Evolutionary conservation across 2,329 filamentous ascomycete species (phyloP), one percentile per base, ranked within the genome.

Genomic region (Dothistroma pini): DNA sequence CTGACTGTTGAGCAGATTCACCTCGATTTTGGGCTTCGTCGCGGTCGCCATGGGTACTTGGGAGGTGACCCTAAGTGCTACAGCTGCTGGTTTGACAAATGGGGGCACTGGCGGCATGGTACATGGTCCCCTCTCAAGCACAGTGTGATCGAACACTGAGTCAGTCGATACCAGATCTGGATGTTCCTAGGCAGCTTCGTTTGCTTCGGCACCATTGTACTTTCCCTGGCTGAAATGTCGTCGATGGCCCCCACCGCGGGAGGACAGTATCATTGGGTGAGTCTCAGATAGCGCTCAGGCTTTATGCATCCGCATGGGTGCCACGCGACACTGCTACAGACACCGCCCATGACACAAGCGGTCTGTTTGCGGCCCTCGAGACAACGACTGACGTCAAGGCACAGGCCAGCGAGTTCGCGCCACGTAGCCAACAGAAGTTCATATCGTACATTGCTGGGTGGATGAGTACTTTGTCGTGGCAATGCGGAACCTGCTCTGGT

Each of bases 41-140:
- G 67, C 66, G n/a, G 63, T 70, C 3, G 56, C 70, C 14, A 70
- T 69, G 63, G 65, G 62, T 16, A 71, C 70, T 9, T 73, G 71
- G 70, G 68, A 69, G 48, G 56, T 62, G 12, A 58, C 60, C 11
- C 49, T 65, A 11, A 55, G 53, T 25, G 58, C 60, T 21, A 62
- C 56, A 4, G 55, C 57, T 32, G 57, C 55, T 34, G 61, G 57
- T 3, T 47, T 69, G 7, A 52, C 63, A 21, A 68, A 68, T 29
- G 67, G 66, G 12, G 66, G 67, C 9, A 65, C 61, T 21, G 67
- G 60, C 10, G 64, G 64, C 25, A 53, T 63, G 34, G 41, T 44
- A 29, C 2, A 44, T 44, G 41, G 16, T n/a, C n/a, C n/a, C 9
- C 8, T n/a, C 16, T 54, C 2, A n/a, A 19, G n/a, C 29, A 38